Percentiles rank a stretch among this genome's conserved stretches.
Conservation (phyloP, 2,329 filamentous ascomycete genomes). For the Xylaria sp. region DNA sequence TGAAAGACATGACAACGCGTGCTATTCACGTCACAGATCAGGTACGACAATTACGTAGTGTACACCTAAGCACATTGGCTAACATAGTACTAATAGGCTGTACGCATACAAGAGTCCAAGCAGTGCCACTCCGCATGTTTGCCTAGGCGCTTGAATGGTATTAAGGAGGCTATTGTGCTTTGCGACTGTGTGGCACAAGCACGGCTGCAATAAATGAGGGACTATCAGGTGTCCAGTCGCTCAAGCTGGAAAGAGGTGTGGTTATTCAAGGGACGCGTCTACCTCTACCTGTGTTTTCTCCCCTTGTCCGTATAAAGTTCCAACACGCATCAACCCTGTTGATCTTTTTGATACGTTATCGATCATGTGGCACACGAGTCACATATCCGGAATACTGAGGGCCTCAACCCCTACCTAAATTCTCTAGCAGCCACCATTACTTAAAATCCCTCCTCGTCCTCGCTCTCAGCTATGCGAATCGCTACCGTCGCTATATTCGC, state of each 20-base stretch:
- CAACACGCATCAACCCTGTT: no score
- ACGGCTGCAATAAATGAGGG: background rate
- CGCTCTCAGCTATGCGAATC: background rate
- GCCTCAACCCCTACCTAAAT: background rate
- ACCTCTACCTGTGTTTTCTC: no score
- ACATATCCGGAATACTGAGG: background rate
- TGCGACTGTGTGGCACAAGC: background rate
- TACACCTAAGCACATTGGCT: no score
- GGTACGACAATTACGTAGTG: no score
- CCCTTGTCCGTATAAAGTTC: no score
- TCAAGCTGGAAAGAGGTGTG: background rate
- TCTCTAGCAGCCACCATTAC: background rate
- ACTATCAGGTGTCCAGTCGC: background rate
- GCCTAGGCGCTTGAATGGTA: background rate
- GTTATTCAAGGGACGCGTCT: background rate
- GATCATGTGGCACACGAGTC: background rate
- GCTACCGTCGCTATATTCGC: background rate
- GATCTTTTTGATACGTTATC: no score
- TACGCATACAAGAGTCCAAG: background rate
- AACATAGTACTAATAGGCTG: no score
- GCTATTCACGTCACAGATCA: no score
- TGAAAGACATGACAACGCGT: no score
- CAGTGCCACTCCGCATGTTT: background rate
- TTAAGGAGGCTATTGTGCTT: background rate
- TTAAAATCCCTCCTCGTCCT: background rate